Evolutionary conservation across 176 grass and related monocot genomes (phyloP).

Genomic region (Aegilops longissima): DNA sequence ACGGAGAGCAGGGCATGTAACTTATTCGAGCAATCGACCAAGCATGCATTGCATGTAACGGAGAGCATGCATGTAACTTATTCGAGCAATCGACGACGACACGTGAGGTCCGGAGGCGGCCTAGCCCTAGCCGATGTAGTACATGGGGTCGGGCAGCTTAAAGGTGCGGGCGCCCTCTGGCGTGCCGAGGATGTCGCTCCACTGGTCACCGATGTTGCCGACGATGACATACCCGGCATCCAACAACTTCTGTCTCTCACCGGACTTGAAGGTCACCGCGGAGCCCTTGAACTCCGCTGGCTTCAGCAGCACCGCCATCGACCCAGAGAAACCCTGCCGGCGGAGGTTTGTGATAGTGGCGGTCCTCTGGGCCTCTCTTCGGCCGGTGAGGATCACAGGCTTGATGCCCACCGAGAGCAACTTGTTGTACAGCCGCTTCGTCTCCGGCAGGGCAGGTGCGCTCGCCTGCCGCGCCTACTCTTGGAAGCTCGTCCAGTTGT

Average conservation of each 20-base stretch:
- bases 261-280: neutral
- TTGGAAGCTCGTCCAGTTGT: conserved; percentile 27
- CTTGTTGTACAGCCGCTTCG: conserved; percentile 32
- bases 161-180: too few relatives aligned
- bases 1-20: too few relatives aligned
- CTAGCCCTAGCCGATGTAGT: too few relatives aligned
- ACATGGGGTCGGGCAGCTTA: too few relatives aligned
- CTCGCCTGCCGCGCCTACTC: conserved; percentile 26
- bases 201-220: conserved; percentile 61
- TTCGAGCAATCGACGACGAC: too few relatives aligned
- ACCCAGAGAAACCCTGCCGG: conserved; percentile 16
- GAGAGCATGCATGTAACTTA: too few relatives aligned
- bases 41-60: too few relatives aligned
- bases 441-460: conserved; percentile 38
- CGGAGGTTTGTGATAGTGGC: conserved; percentile 21
- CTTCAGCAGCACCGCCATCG: conserved; percentile 43
- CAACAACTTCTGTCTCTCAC: conserved; percentile 33
- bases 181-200: conserved; percentile 49
- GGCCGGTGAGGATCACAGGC: conserved; percentile 45
- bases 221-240: conserved; percentile 35
- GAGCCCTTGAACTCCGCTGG: neutral
- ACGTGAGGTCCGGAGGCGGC: too few relatives aligned
- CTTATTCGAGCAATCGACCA: too few relatives aligned
- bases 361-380: conserved; percentile 20
- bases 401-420: conserved; percentile 22